Percentiles rank a stretch among this genome's conserved stretches.
Evolutionary conservation across 192 early-diverging fungal species (phyloP).

Genomic region (Podila epicladia): DNA sequence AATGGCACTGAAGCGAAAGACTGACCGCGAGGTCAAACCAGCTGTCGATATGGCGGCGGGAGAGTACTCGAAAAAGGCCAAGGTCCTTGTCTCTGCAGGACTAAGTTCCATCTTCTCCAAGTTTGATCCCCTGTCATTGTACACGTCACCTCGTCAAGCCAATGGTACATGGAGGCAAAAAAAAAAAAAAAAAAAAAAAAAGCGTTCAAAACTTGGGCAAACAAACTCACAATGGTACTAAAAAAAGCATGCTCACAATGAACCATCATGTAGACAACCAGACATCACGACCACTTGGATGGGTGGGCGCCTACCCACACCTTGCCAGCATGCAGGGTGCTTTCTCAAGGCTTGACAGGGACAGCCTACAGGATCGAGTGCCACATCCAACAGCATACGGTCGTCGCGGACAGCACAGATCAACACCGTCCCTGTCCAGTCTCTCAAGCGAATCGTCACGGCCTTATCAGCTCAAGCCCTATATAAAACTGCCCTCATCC

Average conservation of each 20-base stretch:
- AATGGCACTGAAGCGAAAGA: constrained; percentile 2
- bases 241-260: constrained; percentile 4
- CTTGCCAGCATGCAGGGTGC: neutral
- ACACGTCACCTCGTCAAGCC: neutral
- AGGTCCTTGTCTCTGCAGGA: neutral
- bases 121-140: neutral
- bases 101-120: neutral
- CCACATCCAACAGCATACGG: neutral
- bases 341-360: constrained; percentile 6
- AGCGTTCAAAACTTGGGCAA: no score
- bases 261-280: neutral
- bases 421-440: neutral
- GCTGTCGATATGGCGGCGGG: neutral
- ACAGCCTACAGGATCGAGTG: constrained; percentile 6
- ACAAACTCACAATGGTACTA: neutral
- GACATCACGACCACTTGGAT: constrained; percentile 7
- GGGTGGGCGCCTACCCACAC: constrained; percentile 42
- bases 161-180: neutral
- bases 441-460: neutral
- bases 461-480: constrained; percentile 41
- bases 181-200: no score
- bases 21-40: neutral
- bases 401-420: neutral
- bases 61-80: neutral
- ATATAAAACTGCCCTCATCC: constrained; percentile 25